Evolutionary conservation across 2,329 filamentous ascomycete genomes (phyloP).

Genomic region (Tolypocladium tropicale): DNA sequence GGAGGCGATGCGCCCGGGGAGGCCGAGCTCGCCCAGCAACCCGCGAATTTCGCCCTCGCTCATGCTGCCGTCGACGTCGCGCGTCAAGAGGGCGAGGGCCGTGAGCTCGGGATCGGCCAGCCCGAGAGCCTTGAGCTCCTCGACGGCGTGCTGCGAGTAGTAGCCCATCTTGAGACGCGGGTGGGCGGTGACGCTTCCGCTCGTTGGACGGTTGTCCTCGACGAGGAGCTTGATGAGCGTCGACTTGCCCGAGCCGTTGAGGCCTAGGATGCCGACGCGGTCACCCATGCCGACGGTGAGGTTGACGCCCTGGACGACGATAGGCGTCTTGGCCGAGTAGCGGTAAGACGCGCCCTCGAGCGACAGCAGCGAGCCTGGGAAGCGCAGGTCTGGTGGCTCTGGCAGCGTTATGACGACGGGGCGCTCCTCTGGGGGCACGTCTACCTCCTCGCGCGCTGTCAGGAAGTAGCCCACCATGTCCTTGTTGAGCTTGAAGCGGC

Average conservation of each 20-base stretch:
- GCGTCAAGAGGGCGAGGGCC: slow-evolving; percentile 52
- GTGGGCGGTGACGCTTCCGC: slow-evolving; percentile 55
- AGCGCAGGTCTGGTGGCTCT: slow-evolving; percentile 58
- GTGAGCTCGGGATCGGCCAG: slow-evolving; percentile 42
- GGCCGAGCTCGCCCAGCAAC: slow-evolving; percentile 57
- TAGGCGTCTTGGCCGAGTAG: slow-evolving; percentile 35
- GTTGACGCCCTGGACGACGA: slow-evolving; percentile 50
- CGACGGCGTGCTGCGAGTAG: slow-evolving; percentile 72
- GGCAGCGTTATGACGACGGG: slow-evolving; percentile 48
- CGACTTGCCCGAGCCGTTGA: slow-evolving; percentile 77
- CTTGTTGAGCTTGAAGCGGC: slow-evolving; percentile 70
- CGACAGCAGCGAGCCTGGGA: slow-evolving; percentile 63
- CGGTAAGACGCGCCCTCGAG: slow-evolving; percentile 59
- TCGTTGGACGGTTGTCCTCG: slow-evolving; percentile 45
- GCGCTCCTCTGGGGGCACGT: slow-evolving; percentile 55
- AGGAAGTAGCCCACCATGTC: slow-evolving; percentile 56
- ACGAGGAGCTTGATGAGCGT: slow-evolving; percentile 65
- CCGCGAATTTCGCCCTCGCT: slow-evolving; percentile 59
- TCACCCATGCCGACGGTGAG: slow-evolving; percentile 65
- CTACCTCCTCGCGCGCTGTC: slow-evolving; percentile 54
- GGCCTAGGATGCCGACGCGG: slow-evolving; percentile 62
- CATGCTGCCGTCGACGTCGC: slow-evolving; percentile 39
- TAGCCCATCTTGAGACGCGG: slow-evolving; percentile 61
- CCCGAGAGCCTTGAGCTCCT: slow-evolving; percentile 51
- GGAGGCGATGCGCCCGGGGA: slow-evolving; percentile 59